phyloP scores from a whole-genome alignment of 371 early-diverging fungal species.

The Fennellomyces sp. region DNA sequence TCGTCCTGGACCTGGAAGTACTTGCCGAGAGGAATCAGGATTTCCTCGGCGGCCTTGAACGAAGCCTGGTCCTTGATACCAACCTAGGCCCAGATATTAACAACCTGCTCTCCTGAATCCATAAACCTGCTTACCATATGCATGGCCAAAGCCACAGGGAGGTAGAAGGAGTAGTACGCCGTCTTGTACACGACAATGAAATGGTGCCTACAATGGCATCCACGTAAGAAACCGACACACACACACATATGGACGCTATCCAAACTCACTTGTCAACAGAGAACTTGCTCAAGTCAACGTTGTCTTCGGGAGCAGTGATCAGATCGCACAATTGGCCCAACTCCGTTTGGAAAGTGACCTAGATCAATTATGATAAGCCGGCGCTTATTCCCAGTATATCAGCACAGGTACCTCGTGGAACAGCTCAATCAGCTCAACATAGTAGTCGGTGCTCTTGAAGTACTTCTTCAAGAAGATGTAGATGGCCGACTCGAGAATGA shows the following conservation, averaged over 20 bases:
- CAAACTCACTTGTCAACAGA: slow-evolving; percentile 77
- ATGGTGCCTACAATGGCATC: slow-evolving; percentile 60
- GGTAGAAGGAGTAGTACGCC: slow-evolving; percentile 98
- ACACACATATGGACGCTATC: not conserved
- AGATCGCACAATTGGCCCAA: slow-evolving; percentile 97
- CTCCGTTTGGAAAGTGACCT: slow-evolving; percentile 94
- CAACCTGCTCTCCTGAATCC: not conserved
- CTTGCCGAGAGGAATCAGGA: slow-evolving; percentile 93
- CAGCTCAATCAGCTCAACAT: slow-evolving; percentile 88
- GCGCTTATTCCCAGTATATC: too few relatives aligned
- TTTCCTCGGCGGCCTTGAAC: slow-evolving; percentile 79
- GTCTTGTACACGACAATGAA: slow-evolving; percentile 98
- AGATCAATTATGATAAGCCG: too few relatives aligned
- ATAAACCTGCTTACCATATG: slow-evolving; percentile 59
- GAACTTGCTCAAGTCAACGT: slow-evolving; percentile 89
- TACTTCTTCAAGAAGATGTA: slow-evolving; percentile 92
- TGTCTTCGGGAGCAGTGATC: slow-evolving; percentile 94
- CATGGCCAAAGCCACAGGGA: slow-evolving; percentile 96
- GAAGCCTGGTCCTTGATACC: slow-evolving; percentile 78
- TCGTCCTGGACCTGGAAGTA: slow-evolving; percentile 99
- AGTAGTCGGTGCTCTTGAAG: slow-evolving; percentile 82
- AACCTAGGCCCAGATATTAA: slow-evolving; percentile 36
- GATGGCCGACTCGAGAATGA: slow-evolving; percentile 90
- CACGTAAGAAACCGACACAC: too few relatives aligned
- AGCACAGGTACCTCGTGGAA: slow-evolving; percentile 77